Conservation (phyloP, 257 asterid genomes). For the Forsythia viridissima region DNA sequence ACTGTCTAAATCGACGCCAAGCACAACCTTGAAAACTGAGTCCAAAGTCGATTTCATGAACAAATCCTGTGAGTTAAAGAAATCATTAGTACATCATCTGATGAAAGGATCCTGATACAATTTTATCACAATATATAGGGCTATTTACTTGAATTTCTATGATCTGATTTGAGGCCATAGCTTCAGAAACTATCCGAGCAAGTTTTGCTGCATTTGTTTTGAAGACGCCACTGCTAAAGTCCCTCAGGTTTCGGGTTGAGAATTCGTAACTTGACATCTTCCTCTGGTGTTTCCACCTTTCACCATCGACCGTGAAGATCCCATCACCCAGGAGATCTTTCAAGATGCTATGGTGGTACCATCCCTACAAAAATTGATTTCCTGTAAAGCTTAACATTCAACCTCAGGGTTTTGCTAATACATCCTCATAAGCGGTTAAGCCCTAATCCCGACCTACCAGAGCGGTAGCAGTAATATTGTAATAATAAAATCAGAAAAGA, state of each 20-base stretch:
- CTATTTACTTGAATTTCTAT: conserved; percentile 26
- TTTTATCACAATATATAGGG: background rate
- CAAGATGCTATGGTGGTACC: conserved; percentile 30
- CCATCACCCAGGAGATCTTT: conserved; percentile 53
- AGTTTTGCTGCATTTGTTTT: conserved; percentile 37
- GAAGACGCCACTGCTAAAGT: conserved; percentile 44
- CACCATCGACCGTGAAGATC: conserved; percentile 49
- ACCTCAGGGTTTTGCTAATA: background rate
- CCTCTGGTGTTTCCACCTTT: conserved; percentile 44
- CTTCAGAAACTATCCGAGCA: conserved; percentile 30
- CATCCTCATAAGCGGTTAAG: background rate
- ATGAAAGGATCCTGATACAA: background rate
- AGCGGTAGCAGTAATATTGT: background rate
- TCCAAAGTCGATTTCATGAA: conserved; percentile 57
- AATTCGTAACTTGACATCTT: conserved; percentile 52
- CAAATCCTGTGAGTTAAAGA: conserved; percentile 32
- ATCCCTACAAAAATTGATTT: conserved; percentile 29
- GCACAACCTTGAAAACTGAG: conserved; percentile 53
- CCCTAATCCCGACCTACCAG: background rate
- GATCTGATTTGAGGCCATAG: conserved; percentile 24
- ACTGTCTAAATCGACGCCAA: conserved; percentile 57
- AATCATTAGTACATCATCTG: background rate
- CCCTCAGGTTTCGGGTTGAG: conserved; percentile 41
- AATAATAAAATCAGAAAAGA: too few relatives aligned
- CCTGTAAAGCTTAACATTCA: background rate